Conservation (phyloP, 345 rosid genomes). For the Dipteronia dyeriana region DNA sequence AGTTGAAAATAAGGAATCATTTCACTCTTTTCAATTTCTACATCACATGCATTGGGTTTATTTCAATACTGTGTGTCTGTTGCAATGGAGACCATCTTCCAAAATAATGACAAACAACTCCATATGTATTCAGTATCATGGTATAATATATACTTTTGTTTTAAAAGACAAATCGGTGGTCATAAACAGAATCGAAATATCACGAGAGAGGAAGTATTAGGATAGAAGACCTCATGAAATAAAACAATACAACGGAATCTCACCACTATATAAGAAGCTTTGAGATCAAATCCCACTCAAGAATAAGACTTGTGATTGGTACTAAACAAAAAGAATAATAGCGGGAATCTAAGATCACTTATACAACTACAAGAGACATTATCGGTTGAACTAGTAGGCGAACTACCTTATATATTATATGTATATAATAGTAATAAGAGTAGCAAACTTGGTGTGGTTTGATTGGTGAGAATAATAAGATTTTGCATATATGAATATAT, state of each 20-base stretch:
- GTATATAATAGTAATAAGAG: not conserved
- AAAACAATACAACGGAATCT: no score
- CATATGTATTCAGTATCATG: not conserved
- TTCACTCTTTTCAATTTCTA: not conserved
- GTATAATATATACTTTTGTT: not conserved
- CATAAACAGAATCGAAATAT: not conserved
- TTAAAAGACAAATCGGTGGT: conserved; percentile 1
- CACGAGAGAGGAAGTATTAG: not conserved
- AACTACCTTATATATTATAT: no score
- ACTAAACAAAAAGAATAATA: not conserved
- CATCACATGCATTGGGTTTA: conserved; percentile 19
- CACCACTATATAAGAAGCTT: not conserved
- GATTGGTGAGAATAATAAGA: not conserved
- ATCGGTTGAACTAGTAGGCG: no score
- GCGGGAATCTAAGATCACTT: not conserved
- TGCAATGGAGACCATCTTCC: conserved; percentile 11
- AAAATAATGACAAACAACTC: not conserved
- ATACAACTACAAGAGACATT: no score
- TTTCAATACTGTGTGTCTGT: not conserved
- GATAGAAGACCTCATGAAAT: not conserved
- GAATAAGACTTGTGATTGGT: no score
- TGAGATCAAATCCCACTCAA: not conserved
- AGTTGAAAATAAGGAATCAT: conserved; percentile 5
- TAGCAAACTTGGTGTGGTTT: not conserved
- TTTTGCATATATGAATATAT: no score